Conservation (phyloP, 2,329 filamentous ascomycete genomes). For the Coleophoma cylindrospora region DNA sequence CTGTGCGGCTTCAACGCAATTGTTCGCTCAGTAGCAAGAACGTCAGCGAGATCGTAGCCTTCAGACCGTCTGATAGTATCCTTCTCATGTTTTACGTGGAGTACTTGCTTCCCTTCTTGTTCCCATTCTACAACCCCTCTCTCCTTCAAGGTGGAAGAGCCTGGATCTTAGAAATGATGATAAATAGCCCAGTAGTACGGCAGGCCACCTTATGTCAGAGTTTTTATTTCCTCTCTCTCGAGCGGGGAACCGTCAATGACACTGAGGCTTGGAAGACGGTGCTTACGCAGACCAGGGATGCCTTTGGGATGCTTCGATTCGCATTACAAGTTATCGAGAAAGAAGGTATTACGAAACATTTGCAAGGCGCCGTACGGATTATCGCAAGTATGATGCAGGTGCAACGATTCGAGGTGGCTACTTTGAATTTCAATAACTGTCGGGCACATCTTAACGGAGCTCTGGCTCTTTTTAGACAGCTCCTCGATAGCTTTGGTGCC, state of each 20-base stretch:
- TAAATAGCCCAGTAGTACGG: slow-evolving; percentile 49
- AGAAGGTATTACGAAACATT: slow-evolving; percentile 9
- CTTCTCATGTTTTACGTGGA: slow-evolving; percentile 57
- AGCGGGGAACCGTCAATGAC: slow-evolving; percentile 4
- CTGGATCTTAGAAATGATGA: slow-evolving; percentile 55
- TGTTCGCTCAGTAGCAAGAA: no score
- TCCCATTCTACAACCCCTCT: slow-evolving; percentile 55
- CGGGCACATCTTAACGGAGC: slow-evolving; percentile 46
- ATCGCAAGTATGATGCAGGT: slow-evolving; percentile 48
- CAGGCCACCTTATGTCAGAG: slow-evolving; percentile 50
- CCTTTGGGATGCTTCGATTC: slow-evolving; percentile 36
- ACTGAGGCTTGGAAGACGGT: slow-evolving; percentile 35
- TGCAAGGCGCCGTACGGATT: slow-evolving; percentile 27
- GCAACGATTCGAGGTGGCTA: slow-evolving; percentile 46
- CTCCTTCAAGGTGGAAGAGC: slow-evolving; percentile 51
- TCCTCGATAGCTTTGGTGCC: slow-evolving; percentile 18
- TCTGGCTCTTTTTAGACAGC: slow-evolving; percentile 41
- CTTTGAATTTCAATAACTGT: slow-evolving; percentile 42
- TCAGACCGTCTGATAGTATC: slow-evolving; percentile 15
- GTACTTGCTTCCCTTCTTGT: slow-evolving; percentile 56
- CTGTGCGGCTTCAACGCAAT: slow-evolving; percentile 5
- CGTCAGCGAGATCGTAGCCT: no score
- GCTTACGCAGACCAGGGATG: slow-evolving; percentile 29
- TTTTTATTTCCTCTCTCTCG: slow-evolving; percentile 46
- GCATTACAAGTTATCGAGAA: slow-evolving; percentile 26